phyloP scores from a whole-genome alignment of 2,329 filamentous ascomycete species.

The Fusarium napiforme region DNA sequence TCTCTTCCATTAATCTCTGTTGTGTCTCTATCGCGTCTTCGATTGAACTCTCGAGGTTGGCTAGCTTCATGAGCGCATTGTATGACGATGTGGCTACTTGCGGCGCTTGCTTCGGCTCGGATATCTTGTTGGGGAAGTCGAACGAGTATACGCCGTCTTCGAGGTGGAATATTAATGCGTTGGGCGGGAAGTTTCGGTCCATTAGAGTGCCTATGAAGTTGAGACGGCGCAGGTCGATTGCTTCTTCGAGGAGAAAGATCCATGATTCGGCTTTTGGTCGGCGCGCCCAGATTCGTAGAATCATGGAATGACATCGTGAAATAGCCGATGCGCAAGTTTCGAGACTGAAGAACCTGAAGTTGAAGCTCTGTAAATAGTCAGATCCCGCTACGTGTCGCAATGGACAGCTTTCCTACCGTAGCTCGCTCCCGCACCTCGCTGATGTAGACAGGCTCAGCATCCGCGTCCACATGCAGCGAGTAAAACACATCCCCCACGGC shows the following conservation, averaged over 20 bases:
- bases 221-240: conserved; percentile 75
- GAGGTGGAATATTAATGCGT: conserved; percentile 87
- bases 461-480: conserved; percentile 76
- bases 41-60: conserved; percentile 89
- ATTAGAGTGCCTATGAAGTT: conserved; percentile 82
- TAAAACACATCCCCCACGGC: conserved; percentile 91
- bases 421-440: conserved; percentile 83
- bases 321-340: conserved; percentile 69
- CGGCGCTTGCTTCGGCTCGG: conserved; percentile 64
- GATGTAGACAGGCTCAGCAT: conserved; percentile 83
- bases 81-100: conserved; percentile 78
- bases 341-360: conserved; percentile 87
- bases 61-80: conserved; percentile 86
- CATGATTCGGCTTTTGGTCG: conserved; percentile 62
- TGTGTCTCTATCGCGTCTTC: conserved; percentile 87
- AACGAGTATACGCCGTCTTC: conserved; percentile 87
- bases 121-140: conserved; percentile 67
- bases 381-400: not conserved
- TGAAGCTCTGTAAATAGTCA: conserved; percentile 72
- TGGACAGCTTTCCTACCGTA: conserved; percentile 61
- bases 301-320: conserved; percentile 72
- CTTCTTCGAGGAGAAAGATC: conserved; percentile 76
- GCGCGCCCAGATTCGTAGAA: conserved; percentile 79
- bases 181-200: conserved; percentile 78
- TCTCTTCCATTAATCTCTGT: conserved; percentile 79